These are phyloP conservation scores for Crithidia thermophila DNA, from an alignment of 208 protist species.

Conservation along the genomic window DNA sequence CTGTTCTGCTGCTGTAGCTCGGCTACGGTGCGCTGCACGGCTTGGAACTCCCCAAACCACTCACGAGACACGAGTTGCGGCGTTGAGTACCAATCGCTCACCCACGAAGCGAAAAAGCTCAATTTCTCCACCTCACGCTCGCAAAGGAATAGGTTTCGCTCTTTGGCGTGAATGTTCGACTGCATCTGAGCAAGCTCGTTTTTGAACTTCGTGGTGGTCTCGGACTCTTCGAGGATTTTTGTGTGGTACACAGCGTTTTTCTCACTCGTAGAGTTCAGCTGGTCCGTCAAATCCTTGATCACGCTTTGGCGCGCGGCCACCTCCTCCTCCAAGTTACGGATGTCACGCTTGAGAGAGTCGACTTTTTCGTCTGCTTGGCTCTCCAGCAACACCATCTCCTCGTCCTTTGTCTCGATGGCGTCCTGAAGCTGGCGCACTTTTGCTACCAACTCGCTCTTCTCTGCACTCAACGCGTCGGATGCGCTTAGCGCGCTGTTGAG, in stretches of 20 bases:
- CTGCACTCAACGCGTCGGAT: slow-evolving; percentile 2
- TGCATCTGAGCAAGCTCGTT: slow-evolving; percentile 24
- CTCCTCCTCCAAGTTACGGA: slow-evolving; percentile 52
- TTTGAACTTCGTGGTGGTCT: slow-evolving; percentile 31
- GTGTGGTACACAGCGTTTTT: slow-evolving; percentile 57
- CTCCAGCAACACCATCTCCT: slow-evolving; percentile 63
- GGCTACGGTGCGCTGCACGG: not conserved
- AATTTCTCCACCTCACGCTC: slow-evolving; percentile 20
- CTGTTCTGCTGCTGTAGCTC: not conserved
- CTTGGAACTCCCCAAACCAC: not conserved
- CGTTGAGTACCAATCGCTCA: not conserved
- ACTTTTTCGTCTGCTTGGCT: slow-evolving; percentile 50
- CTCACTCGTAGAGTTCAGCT: slow-evolving; percentile 57
- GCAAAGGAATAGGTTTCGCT: slow-evolving; percentile 1
- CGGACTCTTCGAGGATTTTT: slow-evolving; percentile 62
- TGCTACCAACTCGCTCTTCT: slow-evolving; percentile 29
- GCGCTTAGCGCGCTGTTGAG: slow-evolving; percentile 14
- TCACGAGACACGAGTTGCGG: not conserved
- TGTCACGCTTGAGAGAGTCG: slow-evolving; percentile 36
- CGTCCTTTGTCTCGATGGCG: slow-evolving; percentile 46
- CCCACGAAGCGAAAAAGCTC: not conserved
- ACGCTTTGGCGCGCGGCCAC: slow-evolving; percentile 51
- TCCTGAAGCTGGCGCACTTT: slow-evolving; percentile 24
- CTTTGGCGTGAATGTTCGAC: slow-evolving; percentile 2
- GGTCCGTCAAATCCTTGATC: slow-evolving; percentile 68